phyloP scores from a whole-genome alignment of 192 early-diverging fungal genomes.

The Rhizophagus prolifer region DNA sequence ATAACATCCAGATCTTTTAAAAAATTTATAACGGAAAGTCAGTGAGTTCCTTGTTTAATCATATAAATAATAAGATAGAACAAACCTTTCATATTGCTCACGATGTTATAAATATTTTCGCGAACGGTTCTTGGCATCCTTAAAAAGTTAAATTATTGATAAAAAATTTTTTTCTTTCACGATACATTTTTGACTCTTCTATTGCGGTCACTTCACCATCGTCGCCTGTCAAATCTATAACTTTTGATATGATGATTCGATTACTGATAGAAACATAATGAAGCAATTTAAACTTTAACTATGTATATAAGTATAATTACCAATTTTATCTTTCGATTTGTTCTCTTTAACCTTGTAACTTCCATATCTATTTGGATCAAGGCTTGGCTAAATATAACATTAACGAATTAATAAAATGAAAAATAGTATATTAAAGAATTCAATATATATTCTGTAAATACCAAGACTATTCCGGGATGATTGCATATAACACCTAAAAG shows the following conservation, averaged over 20 bases:
- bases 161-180: neutral
- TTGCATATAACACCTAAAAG: constrained; percentile 47
- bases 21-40: constrained; percentile 29
- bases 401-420: neutral
- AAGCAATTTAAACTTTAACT: neutral
- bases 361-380: neutral
- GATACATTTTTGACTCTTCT: constrained; percentile 28
- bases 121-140: neutral
- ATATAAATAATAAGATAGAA: neutral
- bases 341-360: neutral
- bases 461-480: constrained; percentile 59
- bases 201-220: constrained; percentile 26
- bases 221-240: constrained; percentile 1
- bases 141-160: neutral
- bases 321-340: neutral
- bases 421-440: neutral
- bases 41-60: neutral
- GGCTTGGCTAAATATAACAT: neutral
- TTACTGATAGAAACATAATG: neutral
- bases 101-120: neutral
- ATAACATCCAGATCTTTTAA: constrained; percentile 22
- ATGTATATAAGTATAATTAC: neutral
- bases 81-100: neutral
- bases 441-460: neutral
- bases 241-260: neutral